A percentile compares a stretch with the other conserved stretches of the same genome.
Evolutionary conservation across 208 protist genomes (phyloP).

Genomic region (Wallacemonas sp.): DNA sequence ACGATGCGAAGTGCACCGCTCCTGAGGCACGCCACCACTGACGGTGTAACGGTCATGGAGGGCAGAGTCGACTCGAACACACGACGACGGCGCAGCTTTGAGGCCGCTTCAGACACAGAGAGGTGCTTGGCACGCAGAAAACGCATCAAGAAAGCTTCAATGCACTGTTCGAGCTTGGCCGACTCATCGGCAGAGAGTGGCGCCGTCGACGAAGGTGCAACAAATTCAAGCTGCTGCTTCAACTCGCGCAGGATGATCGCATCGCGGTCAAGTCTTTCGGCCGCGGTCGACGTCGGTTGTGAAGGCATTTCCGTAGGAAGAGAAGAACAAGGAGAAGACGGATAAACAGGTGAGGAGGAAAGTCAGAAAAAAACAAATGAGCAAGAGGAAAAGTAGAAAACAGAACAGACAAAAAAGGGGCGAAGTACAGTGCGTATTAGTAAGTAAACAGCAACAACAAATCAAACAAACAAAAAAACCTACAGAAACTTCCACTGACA

Average conservation of each 20-base stretch:
- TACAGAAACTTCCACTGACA: too few species aligned
- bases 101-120: slow-evolving; percentile 40
- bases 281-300: not conserved
- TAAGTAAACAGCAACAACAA: slow-evolving; percentile 2
- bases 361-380: not conserved
- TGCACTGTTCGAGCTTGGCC: slow-evolving; percentile 10
- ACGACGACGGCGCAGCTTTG: slow-evolving; percentile 56
- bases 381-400: slow-evolving; percentile 8
- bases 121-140: slow-evolving; percentile 50
- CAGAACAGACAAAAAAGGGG: slow-evolving; percentile 16
- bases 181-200: not conserved
- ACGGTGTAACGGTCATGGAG: slow-evolving; percentile 51
- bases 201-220: not conserved
- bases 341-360: not conserved
- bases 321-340: slow-evolving; percentile 2
- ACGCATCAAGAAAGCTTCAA: slow-evolving; percentile 64
- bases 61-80: slow-evolving; percentile 53
- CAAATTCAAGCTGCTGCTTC: slow-evolving; percentile 26
- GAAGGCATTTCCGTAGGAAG: not conserved
- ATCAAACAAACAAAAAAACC: slow-evolving; percentile 6
- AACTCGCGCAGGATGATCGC: slow-evolving; percentile 28
- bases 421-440: not conserved
- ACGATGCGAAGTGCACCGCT: slow-evolving; percentile 53
- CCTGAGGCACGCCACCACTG: slow-evolving; percentile 39
- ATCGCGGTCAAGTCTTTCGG: slow-evolving; percentile 27